Base-by-base conservation (phyloP, 768 basidiomycete species). In the Pholiota molesta region DNA sequence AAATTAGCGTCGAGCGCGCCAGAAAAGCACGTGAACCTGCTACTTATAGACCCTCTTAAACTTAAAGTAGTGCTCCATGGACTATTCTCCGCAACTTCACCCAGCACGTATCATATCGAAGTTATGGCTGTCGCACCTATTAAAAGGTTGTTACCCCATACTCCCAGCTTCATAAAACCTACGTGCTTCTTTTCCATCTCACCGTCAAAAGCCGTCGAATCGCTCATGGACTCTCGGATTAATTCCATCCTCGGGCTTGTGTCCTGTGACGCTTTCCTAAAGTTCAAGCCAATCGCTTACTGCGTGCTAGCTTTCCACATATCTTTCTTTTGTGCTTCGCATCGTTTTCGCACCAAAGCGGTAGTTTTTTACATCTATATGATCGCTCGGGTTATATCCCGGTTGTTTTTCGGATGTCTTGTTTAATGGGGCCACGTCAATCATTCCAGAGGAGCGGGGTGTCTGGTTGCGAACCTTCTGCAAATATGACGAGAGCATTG, bases 371-470 rank as follows among this genome's bases (percentile, higher is more conserved):
- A 23, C 31, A 44, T 55, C 37, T 53, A 33, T 51, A 59, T 63
- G 52, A 52, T 56, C 49, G 57, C 58, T 60, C 70, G 71, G 74
- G 69, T 65, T 72, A 73, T 73, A 66, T 60, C 26, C 53, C 74
- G 74, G 74, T 53, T 61, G 60, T 72, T 65, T 61, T 57, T 73
- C 73, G 73, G 73, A 63, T 52, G 42, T 9, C 37, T 14, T 14
- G 28, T n/a, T 35, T n/a, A 33, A 28, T 44, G 39, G 51, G 31
- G 47, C 47, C 44, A 55, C 69, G 67, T 66, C 68, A 69, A 74
- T 73, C 73, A 73, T 71, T 61, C 60, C 63, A n/a, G n/a, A n/a
- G 51, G 57, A 59, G 52, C 49, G 56, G 31, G 6, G 31, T 31
- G 31, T 61, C n/a, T 39, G 40, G 33, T 51, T 51, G 19, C 49